phyloP scores from a whole-genome alignment of 2,329 filamentous ascomycete genomes.

The Sphaerulina vaccinii region DNA sequence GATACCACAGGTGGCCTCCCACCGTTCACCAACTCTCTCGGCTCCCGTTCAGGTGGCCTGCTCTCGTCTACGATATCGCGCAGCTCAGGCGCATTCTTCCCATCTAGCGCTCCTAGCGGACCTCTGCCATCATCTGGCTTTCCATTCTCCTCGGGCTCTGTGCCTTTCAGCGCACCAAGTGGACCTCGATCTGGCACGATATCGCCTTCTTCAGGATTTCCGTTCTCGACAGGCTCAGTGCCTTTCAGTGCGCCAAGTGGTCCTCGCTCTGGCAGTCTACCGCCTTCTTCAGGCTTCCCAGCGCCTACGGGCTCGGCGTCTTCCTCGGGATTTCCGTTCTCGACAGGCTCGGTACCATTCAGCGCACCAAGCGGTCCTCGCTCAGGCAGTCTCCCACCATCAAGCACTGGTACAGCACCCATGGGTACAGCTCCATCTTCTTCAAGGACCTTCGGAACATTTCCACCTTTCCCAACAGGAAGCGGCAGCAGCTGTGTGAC shows the following conservation, averaged over 20 bases:
- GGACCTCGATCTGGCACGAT: constrained; percentile 12
- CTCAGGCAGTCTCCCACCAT: constrained; percentile 8
- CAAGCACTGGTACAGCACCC: constrained; percentile 12
- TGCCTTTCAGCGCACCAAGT: constrained; percentile 10
- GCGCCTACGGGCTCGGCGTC: background rate
- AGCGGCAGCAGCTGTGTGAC: constrained; percentile 23
- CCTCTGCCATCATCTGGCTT: background rate
- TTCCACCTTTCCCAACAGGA: constrained; percentile 22
- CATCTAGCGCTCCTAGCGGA: background rate
- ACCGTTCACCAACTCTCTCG: background rate
- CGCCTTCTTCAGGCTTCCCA: background rate
- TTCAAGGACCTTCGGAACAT: too few relatives aligned
- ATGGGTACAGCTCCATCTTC: constrained; percentile 14
- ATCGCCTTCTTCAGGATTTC: background rate
- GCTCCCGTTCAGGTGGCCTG: background rate
- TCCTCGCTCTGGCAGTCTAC: background rate
- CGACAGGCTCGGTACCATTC: constrained; percentile 13
- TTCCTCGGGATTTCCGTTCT: constrained; percentile 1
- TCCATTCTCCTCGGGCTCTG: background rate
- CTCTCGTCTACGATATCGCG: background rate
- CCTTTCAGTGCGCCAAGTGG: background rate
- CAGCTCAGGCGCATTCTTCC: background rate
- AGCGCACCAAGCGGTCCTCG: constrained; percentile 15
- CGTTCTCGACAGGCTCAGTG: background rate
- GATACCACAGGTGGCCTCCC: background rate